phyloP scores from a whole-genome alignment of 345 rosid genomes.

The Hibiscus syriacus region DNA sequence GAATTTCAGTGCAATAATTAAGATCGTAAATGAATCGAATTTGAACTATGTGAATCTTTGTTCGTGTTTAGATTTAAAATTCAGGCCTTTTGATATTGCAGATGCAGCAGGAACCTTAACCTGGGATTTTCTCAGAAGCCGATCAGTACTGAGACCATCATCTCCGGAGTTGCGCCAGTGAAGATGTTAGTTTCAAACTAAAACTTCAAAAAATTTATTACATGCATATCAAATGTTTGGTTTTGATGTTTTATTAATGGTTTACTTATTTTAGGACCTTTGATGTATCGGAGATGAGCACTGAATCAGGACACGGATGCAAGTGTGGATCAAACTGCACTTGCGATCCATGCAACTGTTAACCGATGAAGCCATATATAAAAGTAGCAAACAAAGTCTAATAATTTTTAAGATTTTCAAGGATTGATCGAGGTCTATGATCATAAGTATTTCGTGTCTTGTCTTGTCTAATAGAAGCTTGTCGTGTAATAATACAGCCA shows the following conservation, averaged over 20 bases:
- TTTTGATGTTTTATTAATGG: background rate
- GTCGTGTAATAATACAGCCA: background rate
- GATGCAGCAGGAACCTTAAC: constrained; percentile 7
- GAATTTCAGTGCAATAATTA: too few relatives aligned
- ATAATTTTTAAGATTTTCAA: background rate
- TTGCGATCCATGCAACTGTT: constrained; percentile 48
- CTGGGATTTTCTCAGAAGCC: background rate
- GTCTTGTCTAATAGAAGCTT: background rate
- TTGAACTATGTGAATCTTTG: background rate
- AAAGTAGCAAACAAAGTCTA: constrained; percentile 9
- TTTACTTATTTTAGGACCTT: constrained; percentile 17
- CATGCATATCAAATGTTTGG: background rate
- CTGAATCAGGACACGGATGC: constrained; percentile 41
- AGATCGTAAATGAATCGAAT: background rate
- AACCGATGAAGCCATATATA: background rate
- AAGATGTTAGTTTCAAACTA: background rate
- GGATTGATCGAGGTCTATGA: background rate
- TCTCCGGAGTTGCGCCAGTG: constrained; percentile 4
- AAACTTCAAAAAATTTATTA: background rate
- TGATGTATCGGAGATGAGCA: constrained; percentile 31
- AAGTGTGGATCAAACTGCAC: constrained; percentile 69
- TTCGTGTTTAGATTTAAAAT: background rate
- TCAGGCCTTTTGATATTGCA: background rate
- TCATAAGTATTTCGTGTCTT: background rate
- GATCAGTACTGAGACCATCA: background rate